A percentile compares a stretch with the other conserved stretches of the same genome.
Evolutionary conservation across 805 yeast genomes (phyloP).

Genomic region (Kuraishia molischiana): DNA sequence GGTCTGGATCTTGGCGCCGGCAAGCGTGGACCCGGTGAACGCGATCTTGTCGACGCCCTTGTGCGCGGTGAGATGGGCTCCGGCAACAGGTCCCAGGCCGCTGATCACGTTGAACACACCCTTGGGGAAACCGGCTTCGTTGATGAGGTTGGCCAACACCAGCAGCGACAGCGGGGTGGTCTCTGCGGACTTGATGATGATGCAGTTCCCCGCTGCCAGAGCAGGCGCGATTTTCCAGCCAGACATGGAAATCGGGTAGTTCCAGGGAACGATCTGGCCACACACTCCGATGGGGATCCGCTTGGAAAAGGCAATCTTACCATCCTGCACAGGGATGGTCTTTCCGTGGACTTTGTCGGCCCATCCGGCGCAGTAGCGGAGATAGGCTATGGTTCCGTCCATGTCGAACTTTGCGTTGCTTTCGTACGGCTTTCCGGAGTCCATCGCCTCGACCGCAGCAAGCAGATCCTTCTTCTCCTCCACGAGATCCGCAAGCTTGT

Average conservation of each 20-base stretch:
- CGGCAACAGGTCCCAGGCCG: conserved; percentile 64
- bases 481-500: conserved; percentile 40
- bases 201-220: conserved; percentile 67
- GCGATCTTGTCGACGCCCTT: conserved; percentile 48
- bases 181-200: conserved; percentile 68
- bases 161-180: conserved; percentile 65
- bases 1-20: conserved; percentile 57
- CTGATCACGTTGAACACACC: conserved; percentile 67
- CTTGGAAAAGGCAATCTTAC: conserved; percentile 54
- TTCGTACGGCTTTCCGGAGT: conserved; percentile 43
- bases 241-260: conserved; percentile 62
- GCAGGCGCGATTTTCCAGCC: conserved; percentile 83
- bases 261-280: conserved; percentile 68
- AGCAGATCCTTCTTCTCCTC: conserved; percentile 38
- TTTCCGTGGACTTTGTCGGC: conserved; percentile 45
- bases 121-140: conserved; percentile 65
- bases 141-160: conserved; percentile 45
- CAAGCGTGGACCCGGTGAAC: conserved; percentile 57
- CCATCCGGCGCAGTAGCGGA: conserved; percentile 53
- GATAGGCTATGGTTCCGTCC: conserved; percentile 31
- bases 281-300: conserved; percentile 62
- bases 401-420: conserved; percentile 40
- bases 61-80: conserved; percentile 57
- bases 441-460: conserved; percentile 38
- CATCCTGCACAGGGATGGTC: conserved; percentile 24